Percentiles rank a stretch among this genome's conserved stretches.
phyloP scores from a whole-genome alignment of 495 filamentous ascomycete species.

The Corynascus novoguineensis region DNA sequence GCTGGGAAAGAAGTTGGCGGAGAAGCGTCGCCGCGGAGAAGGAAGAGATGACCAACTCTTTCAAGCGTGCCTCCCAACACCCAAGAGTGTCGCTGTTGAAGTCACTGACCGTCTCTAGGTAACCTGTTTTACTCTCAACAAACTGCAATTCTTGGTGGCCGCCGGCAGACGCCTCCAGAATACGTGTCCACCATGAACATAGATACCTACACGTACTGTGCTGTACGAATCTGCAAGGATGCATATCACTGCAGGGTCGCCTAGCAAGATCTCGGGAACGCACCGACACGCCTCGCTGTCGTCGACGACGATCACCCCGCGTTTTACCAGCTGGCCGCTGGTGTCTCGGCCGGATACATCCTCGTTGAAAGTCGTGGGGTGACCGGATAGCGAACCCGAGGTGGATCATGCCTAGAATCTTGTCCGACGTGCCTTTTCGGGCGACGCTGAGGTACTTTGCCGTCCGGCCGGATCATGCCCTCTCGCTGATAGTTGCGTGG shows the following conservation, averaged over 20 bases:
- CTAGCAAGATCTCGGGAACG: constrained; percentile 1
- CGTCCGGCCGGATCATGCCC: too few species aligned
- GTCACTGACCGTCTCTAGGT: neutral
- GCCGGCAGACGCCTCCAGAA: neutral
- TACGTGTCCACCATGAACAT: neutral
- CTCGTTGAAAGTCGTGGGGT: neutral
- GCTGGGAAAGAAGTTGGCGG: neutral
- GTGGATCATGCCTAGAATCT: neutral
- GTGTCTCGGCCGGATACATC: neutral
- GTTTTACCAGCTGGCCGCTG: neutral
- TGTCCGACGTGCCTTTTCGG: neutral
- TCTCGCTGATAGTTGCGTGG: too few species aligned
- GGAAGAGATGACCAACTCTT: neutral
- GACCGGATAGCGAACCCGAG: constrained; percentile 4
- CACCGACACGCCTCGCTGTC: neutral
- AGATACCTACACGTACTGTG: neutral
- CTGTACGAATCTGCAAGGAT: too few species aligned
- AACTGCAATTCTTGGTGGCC: neutral
- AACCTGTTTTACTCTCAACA: neutral
- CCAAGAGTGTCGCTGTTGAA: neutral
- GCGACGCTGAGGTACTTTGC: too few species aligned
- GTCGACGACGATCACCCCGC: constrained; percentile 4
- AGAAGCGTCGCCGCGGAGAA: neutral
- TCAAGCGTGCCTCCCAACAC: neutral
- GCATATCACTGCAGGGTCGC: neutral